Evolutionary conservation across 2,329 filamentous ascomycete genomes (phyloP), one percentile per base, ranked within the genome.

Genomic region (Aspergillus pseudoterreus): DNA sequence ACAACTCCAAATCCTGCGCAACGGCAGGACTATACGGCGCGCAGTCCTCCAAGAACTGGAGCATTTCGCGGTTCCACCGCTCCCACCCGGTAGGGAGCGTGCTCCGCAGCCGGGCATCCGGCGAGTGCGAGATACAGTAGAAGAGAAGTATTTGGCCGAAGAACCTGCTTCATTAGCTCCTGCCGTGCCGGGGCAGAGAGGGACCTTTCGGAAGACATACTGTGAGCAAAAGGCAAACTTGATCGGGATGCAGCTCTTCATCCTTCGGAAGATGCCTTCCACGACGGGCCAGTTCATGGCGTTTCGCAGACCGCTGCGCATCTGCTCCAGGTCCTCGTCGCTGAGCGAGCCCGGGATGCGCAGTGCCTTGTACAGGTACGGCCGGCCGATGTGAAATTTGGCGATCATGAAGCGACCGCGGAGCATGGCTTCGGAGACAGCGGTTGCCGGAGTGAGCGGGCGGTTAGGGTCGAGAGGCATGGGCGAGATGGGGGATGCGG

Each of bases 101-200:
- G 19, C 67, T 64, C 2, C 70, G 64, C 3, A 74, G 54, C 6
- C 68, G 64, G 0, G 60, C 27, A 51, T 70, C 65, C 0, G 69
- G 60, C 3, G 71, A 73, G 41, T 71, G 65, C 2, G 70, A 65
- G 45, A 74, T 71, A 46, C 70, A 72, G 51, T 73, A 69, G 54
- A 74, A 74, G 21, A 74, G 64, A 30, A 74, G 64, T 22, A 74
- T 61, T 54, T 74, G 71, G 17, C 71, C 71, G 53, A 74, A 74
- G 57, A 74, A 72, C 42, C 69, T 71, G 30, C 10, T 43, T 19
- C 17, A 10, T 21, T 43, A 44, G 9, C 3, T 27, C n/a, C 3
- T 17, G 4, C 2, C 3, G n/a, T 3, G 24, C 14, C 1, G n/a
- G 4, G 6, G 21, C 8, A 41, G 17, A 27, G 5, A 19, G 8